Percentiles rank a stretch among this genome's conserved stretches.
Conservation (phyloP, 2,329 filamentous ascomycete species). For the Sclerotinia sclerotiorum region DNA sequence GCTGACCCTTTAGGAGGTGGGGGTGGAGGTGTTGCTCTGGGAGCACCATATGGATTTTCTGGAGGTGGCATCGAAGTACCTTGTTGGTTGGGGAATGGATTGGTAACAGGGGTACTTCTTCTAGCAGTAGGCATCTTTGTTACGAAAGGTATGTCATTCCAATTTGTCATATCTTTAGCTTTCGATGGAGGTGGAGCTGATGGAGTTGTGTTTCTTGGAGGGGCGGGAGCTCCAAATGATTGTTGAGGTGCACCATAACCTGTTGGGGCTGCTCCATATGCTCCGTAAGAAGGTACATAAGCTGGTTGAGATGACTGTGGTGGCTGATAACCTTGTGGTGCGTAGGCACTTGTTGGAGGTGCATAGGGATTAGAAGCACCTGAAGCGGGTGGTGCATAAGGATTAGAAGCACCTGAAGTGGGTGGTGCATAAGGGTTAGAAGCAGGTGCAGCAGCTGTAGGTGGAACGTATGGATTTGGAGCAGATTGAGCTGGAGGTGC, state of each 20-base stretch:
- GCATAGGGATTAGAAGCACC: slow-evolving; percentile 51
- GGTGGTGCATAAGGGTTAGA: slow-evolving; percentile 52
- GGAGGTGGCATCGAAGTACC: slow-evolving; percentile 55
- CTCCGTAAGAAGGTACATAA: slow-evolving; percentile 38
- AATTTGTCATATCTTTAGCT: slow-evolving; percentile 71
- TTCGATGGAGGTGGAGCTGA: slow-evolving; percentile 69
- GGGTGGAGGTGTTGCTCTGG: slow-evolving; percentile 65
- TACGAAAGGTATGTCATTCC: slow-evolving; percentile 95
- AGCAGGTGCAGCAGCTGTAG: slow-evolving; percentile 37
- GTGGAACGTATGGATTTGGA: slow-evolving; percentile 43
- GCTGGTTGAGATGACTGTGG: slow-evolving; percentile 41
- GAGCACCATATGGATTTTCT: slow-evolving; percentile 57
- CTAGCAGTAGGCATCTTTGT: slow-evolving; percentile 69
- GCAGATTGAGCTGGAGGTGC: slow-evolving; percentile 33
- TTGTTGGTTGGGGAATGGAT: slow-evolving; percentile 65
- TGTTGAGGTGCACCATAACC: slow-evolving; percentile 40
- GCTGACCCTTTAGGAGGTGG: slow-evolving; percentile 81
- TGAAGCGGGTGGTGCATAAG: slow-evolving; percentile 48
- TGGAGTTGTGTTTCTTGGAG: slow-evolving; percentile 65
- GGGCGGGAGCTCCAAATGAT: slow-evolving; percentile 54
- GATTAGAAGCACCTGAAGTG: slow-evolving; percentile 44
- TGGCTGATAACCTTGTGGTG: slow-evolving; percentile 44
- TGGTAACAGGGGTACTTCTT: slow-evolving; percentile 63
- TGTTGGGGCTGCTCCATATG: slow-evolving; percentile 36
- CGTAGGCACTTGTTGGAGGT: slow-evolving; percentile 42